These are phyloP conservation scores for Dimocarpus longan DNA, from an alignment of 345 rosid genomes.

Conservation along the genomic window DNA sequence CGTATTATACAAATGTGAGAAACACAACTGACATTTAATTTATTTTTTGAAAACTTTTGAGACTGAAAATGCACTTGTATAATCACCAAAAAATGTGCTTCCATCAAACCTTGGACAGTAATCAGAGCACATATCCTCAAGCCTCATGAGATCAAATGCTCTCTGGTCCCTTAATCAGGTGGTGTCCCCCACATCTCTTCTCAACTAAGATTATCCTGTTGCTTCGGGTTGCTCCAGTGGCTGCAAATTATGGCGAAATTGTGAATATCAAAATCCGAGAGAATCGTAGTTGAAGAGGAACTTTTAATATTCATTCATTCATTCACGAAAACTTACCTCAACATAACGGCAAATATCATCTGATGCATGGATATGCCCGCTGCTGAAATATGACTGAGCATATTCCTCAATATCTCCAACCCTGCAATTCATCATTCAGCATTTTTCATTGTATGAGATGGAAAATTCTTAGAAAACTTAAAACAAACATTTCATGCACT, in stretches of 20 bases:
- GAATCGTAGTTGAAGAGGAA: background rate
- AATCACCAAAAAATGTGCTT: background rate
- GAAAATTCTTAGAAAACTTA: background rate
- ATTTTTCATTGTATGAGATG: background rate
- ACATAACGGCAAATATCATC: slow-evolving; percentile 29
- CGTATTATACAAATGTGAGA: too few relatives aligned
- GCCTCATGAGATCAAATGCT: background rate
- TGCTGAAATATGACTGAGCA: slow-evolving; percentile 74
- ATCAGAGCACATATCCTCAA: background rate
- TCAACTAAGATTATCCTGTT: background rate
- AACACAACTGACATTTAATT: background rate
- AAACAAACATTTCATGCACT: background rate
- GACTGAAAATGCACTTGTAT: too few relatives aligned
- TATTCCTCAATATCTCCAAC: slow-evolving; percentile 75
- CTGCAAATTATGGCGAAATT: slow-evolving; percentile 28
- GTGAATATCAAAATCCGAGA: background rate
- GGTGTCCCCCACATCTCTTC: background rate
- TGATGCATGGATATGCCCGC: slow-evolving; percentile 71
- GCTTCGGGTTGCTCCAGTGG: slow-evolving; percentile 24
- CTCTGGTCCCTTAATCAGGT: background rate
- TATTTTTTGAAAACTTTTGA: too few relatives aligned
- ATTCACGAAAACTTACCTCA: slow-evolving; percentile 28
- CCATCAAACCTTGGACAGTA: background rate
- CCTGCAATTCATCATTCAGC: slow-evolving; percentile 45
- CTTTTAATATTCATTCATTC: background rate